Conservation (phyloP, 495 filamentous ascomycete species). For the Hypoxylon crocopeplum region DNA sequence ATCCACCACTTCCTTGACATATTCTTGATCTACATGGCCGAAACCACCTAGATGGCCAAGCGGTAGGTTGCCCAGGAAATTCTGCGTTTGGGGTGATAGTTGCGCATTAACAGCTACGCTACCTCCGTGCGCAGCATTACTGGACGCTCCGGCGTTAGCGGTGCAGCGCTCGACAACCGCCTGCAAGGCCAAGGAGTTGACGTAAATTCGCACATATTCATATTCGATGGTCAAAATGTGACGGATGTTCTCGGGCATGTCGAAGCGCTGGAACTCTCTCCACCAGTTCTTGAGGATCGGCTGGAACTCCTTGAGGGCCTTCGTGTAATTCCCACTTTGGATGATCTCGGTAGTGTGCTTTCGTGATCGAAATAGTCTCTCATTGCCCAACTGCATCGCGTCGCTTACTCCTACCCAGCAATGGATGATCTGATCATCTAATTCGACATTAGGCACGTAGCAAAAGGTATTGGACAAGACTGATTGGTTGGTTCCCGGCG, state of each 20-base stretch:
- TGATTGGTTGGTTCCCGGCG: slow-evolving; percentile 60
- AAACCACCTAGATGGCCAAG: slow-evolving; percentile 63
- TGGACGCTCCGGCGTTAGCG: slow-evolving; percentile 64
- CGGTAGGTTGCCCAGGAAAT: slow-evolving; percentile 62
- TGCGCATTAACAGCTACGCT: slow-evolving; percentile 45
- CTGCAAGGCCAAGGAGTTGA: slow-evolving; percentile 92
- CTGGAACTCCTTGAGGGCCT: slow-evolving; percentile 79
- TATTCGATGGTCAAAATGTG: slow-evolving; percentile 90
- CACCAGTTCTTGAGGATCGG: slow-evolving; percentile 78
- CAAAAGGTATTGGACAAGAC: slow-evolving; percentile 59
- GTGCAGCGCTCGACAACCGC: slow-evolving; percentile 94
- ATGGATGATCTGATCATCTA: slow-evolving; percentile 81
- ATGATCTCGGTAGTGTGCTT: slow-evolving; percentile 87
- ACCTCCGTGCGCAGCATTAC: slow-evolving; percentile 34
- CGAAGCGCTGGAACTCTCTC: slow-evolving; percentile 72
- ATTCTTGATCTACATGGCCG: slow-evolving; percentile 70
- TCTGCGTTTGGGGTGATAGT: slow-evolving; percentile 64
- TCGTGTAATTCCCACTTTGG: slow-evolving; percentile 79
- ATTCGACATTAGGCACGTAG: slow-evolving; percentile 63
- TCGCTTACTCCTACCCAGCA: slow-evolving; percentile 91
- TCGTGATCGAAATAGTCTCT: slow-evolving; percentile 80
- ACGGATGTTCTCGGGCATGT: slow-evolving; percentile 75
- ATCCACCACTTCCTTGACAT: slow-evolving; percentile 87
- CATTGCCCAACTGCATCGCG: slow-evolving; percentile 86
- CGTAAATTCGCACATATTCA: slow-evolving; percentile 86